These are phyloP conservation scores for Dendrostoma leiphaemia DNA, from an alignment of 2,329 filamentous ascomycete species.

Conservation along the genomic window DNA sequence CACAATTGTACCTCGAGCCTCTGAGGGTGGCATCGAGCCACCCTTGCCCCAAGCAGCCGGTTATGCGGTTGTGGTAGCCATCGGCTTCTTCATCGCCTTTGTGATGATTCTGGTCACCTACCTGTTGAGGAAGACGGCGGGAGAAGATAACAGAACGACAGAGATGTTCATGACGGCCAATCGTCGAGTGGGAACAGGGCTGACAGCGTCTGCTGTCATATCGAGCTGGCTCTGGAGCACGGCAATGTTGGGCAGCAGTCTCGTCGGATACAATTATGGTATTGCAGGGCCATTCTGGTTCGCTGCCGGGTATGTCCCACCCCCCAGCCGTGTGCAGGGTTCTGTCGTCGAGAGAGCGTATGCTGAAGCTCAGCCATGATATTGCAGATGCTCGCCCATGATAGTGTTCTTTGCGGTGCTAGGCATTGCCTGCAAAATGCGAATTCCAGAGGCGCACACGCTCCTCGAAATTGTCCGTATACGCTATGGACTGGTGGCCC, in stretches of 20 bases:
- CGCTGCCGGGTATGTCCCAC: constrained; percentile 36
- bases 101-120: constrained; percentile 14
- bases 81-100: constrained; percentile 13
- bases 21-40: constrained; percentile 5
- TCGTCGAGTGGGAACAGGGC: constrained; percentile 46
- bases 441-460: constrained; percentile 53
- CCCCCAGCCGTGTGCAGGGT: not conserved
- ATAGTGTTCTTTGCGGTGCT: constrained; percentile 54
- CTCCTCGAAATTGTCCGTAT: constrained; percentile 52
- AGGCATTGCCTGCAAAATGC: constrained; percentile 49
- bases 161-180: constrained; percentile 35
- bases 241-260: constrained; percentile 46
- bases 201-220: constrained; percentile 52
- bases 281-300: constrained; percentile 58
- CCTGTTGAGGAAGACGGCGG: constrained; percentile 4
- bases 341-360: too few relatives aligned
- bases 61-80: constrained; percentile 13
- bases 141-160: constrained; percentile 12
- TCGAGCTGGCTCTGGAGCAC: constrained; percentile 56
- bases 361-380: not conserved
- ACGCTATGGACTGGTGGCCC: constrained; percentile 45
- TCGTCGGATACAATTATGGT: constrained; percentile 54
- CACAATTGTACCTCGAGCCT: not conserved
- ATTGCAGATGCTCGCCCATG: constrained; percentile 44
- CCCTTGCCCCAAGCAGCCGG: constrained; percentile 14